Conservation (phyloP, 352 stramenopile genomes). For the Globisporangium solare region DNA sequence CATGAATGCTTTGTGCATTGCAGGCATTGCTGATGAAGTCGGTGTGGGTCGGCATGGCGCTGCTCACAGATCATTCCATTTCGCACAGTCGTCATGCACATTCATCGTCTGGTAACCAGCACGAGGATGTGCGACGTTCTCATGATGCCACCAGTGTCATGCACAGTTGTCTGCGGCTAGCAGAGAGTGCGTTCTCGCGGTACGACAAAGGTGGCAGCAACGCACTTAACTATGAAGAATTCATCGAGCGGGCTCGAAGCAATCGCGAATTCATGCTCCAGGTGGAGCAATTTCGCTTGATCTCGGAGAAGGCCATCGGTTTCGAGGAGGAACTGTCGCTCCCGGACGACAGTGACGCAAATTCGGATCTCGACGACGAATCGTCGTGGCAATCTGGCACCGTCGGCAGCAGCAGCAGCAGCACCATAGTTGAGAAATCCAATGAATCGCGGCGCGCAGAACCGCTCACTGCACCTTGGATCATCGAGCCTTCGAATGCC, state of each 20-base stretch:
- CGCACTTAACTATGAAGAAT: constrained; percentile 67
- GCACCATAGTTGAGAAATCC: neutral
- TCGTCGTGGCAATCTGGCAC: constrained; percentile 7
- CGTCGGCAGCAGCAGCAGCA: neutral
- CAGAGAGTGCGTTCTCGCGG: constrained; percentile 49
- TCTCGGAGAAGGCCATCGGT: constrained; percentile 61
- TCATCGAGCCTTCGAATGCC: constrained; percentile 32
- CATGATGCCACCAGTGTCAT: constrained; percentile 26
- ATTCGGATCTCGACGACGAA: constrained; percentile 73
- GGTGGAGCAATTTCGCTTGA: constrained; percentile 69
- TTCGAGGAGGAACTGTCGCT: constrained; percentile 62
- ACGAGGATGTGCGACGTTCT: neutral
- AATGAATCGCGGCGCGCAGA: constrained; percentile 11
- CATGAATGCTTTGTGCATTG: neutral
- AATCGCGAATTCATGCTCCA: constrained; percentile 85
- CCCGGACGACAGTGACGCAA: constrained; percentile 59
- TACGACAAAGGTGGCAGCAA: constrained; percentile 40
- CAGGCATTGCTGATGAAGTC: constrained; percentile 81
- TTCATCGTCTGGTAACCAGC: neutral
- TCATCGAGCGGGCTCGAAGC: constrained; percentile 78
- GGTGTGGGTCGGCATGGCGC: constrained; percentile 60
- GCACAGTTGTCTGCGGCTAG: constrained; percentile 41
- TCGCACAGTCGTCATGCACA: neutral
- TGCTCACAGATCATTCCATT: constrained; percentile 39
- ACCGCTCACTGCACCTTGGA: constrained; percentile 32